phyloP scores from a whole-genome alignment of 225 moss, liverwort and hornwort species.

The Takakia lepidozioides region DNA sequence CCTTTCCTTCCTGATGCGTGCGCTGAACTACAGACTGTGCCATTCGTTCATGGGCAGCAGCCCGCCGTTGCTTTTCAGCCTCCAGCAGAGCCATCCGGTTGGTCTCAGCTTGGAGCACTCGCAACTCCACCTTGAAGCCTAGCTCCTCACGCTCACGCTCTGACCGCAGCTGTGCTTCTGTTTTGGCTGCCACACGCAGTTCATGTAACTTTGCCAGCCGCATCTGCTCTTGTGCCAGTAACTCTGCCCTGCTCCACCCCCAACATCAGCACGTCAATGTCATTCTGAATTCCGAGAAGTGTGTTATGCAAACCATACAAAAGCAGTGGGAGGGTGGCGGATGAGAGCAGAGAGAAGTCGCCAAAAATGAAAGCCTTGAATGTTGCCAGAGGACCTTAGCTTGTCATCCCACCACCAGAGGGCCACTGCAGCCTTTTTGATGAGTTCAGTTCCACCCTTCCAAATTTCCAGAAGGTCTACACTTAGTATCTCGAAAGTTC shows the following conservation, averaged over 20 bases:
- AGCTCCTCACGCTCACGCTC: conserved; percentile 96
- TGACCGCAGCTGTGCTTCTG: conserved; percentile 91
- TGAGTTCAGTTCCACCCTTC: no score
- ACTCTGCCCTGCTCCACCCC: conserved; percentile 53
- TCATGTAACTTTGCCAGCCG: conserved; percentile 88
- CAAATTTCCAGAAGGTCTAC: no score
- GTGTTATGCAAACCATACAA: no score
- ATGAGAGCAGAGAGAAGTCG: no score
- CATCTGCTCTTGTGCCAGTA: conserved; percentile 94
- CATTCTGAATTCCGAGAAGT: not conserved
- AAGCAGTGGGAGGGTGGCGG: no score
- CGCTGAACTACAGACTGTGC: conserved; percentile 77
- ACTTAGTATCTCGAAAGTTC: no score
- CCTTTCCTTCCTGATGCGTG: conserved; percentile 78
- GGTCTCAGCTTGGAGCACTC: conserved; percentile 94
- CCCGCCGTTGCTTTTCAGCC: conserved; percentile 83
- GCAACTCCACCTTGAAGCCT: conserved; percentile 81
- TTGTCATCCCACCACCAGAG: no score
- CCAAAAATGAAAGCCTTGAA: no score
- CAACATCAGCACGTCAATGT: not conserved
- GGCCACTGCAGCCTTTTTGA: no score
- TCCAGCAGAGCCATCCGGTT: conserved; percentile 88
- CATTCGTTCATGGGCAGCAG: conserved; percentile 81
- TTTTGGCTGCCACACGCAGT: conserved; percentile 89
- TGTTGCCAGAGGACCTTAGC: no score